Percentiles rank a stretch among this genome's conserved stretches.
phyloP scores from a whole-genome alignment of 2,329 filamentous ascomycete species.

The Coleophoma crateriformis region DNA sequence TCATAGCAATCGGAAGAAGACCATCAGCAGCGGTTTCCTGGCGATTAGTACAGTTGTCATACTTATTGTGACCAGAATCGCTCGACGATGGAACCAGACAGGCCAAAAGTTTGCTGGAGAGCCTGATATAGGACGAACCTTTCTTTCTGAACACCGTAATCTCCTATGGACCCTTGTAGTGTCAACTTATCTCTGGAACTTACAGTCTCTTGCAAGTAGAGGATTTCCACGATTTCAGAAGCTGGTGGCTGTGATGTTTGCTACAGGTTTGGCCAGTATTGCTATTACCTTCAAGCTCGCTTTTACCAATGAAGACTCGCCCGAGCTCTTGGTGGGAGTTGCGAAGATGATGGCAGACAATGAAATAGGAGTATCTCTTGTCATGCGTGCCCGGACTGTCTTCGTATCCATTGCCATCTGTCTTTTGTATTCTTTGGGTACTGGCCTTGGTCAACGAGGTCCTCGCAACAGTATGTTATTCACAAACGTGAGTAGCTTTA shows the following conservation, averaged over 20 bases:
- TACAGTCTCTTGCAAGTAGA: constrained; percentile 16
- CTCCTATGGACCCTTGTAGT: constrained; percentile 72
- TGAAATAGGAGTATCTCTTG: constrained; percentile 17
- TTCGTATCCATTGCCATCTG: constrained; percentile 38
- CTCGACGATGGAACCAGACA: constrained; percentile 89
- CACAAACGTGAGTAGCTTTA: not conserved
- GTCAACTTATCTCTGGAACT: constrained; percentile 57
- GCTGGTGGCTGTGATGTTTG: constrained; percentile 22
- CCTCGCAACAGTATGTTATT: constrained; percentile 14
- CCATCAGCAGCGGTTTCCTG: constrained; percentile 6
- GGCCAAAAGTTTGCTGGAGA: constrained; percentile 94
- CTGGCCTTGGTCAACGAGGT: constrained; percentile 28
- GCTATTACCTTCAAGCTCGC: constrained; percentile 83
- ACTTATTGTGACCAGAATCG: constrained; percentile 58
- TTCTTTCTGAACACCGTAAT: constrained; percentile 57
- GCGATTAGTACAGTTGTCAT: constrained; percentile 34
- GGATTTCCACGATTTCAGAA: constrained; percentile 22
- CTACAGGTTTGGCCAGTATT: constrained; percentile 38
- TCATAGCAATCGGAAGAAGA: constrained; percentile 15
- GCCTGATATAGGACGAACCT: constrained; percentile 73
- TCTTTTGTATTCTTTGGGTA: constrained; percentile 33
- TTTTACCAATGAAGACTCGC: constrained; percentile 83
- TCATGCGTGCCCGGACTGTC: constrained; percentile 34
- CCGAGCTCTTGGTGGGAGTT: constrained; percentile 61
- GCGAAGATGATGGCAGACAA: constrained; percentile 24